Evolutionary conservation across 1,284 basidiomycete genomes (phyloP).

Genomic region (Ganoderma meredithae): DNA sequence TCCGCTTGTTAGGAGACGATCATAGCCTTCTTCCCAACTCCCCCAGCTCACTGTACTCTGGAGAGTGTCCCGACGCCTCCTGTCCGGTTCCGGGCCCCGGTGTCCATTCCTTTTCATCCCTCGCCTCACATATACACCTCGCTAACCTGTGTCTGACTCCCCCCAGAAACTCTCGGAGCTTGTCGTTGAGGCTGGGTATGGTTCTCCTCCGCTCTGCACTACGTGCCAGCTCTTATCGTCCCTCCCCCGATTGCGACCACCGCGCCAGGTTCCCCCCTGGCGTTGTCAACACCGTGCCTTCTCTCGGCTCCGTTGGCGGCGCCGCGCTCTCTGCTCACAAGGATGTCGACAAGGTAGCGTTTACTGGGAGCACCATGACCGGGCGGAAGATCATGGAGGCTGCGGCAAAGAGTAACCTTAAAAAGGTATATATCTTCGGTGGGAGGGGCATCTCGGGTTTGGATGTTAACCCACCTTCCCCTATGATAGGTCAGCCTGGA

Average conservation of each 20-base stretch:
- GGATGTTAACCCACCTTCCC: neutral
- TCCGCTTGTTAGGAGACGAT: neutral
- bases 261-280: slow-evolving; percentile 84
- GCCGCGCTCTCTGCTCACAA: slow-evolving; percentile 81
- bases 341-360: slow-evolving; percentile 87
- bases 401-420: slow-evolving; percentile 92
- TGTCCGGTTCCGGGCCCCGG: neutral
- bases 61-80: slow-evolving; percentile 3
- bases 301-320: slow-evolving; percentile 85
- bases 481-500: slow-evolving; percentile 82
- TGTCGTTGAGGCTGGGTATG: slow-evolving; percentile 49
- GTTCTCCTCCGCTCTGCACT: neutral
- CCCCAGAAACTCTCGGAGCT: slow-evolving; percentile 81
- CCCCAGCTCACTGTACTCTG: neutral
- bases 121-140: slow-evolving; percentile 4
- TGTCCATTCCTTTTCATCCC: too few species aligned
- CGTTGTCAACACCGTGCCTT: slow-evolving; percentile 90
- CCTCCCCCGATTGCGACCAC: slow-evolving; percentile 23
- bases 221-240: slow-evolving; percentile 19
- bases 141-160: neutral
- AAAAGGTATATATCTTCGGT: slow-evolving; percentile 61
- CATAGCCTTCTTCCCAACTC: neutral
- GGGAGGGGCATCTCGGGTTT: neutral
- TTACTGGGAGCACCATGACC: slow-evolving; percentile 87
- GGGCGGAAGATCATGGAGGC: slow-evolving; percentile 93